Percentiles rank a stretch among this genome's conserved stretches.
Conservation (phyloP, 306 rosid genomes). For the Vicia villosa region DNA sequence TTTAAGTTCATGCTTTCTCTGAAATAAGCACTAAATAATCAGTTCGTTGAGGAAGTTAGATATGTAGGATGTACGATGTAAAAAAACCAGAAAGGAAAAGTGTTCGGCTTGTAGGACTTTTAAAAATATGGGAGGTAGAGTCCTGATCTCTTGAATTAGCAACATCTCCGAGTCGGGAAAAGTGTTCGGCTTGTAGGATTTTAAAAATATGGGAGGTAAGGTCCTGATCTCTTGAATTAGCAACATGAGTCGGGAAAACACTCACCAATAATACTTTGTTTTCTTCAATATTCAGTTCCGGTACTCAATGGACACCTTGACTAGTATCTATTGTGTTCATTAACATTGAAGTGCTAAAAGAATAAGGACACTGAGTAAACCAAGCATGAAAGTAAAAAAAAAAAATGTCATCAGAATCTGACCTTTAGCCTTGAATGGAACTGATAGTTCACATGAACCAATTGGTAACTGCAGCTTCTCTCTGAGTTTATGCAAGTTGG, state of each 20-base stretch:
- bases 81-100: neutral
- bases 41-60: neutral
- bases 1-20: neutral
- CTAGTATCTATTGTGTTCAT: conserved; percentile 1
- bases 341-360: neutral
- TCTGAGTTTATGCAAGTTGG: conserved; percentile 59
- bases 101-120: neutral
- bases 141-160: neutral
- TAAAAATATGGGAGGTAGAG: neutral
- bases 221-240: neutral
- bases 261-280: neutral
- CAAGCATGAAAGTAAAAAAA: neutral
- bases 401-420: conserved; percentile 24
- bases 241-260: neutral
- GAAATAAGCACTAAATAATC: conserved; percentile 1
- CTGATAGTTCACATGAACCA: conserved; percentile 84
- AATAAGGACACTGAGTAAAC: conserved; percentile 11
- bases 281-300: conserved; percentile 9
- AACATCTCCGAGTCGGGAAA: neutral
- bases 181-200: neutral
- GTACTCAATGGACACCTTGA: conserved; percentile 1
- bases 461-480: conserved; percentile 72
- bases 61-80: neutral
- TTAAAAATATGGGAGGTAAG: neutral
- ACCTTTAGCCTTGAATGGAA: conserved; percentile 89